These are phyloP conservation scores for Mortierella sp. DNA, from an alignment of 371 early-diverging fungal genomes.

Conservation along the genomic window DNA sequence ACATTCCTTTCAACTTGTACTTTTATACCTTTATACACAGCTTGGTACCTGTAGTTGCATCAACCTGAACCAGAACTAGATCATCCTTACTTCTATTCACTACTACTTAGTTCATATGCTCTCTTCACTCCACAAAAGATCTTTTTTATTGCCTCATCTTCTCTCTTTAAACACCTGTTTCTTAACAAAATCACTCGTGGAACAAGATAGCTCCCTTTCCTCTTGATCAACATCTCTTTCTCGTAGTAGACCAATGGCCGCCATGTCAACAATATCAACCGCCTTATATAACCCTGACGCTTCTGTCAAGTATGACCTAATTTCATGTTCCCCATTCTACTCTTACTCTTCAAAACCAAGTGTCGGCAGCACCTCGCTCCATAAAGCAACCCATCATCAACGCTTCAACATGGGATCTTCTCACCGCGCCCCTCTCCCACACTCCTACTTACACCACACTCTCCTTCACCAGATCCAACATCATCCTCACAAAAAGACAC, in stretches of 20 bases:
- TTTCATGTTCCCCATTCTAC: constrained; percentile 25
- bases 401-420: constrained; percentile 45
- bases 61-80: not conserved
- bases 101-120: constrained; percentile 6
- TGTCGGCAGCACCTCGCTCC: constrained; percentile 20
- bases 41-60: not conserved
- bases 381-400: constrained; percentile 32
- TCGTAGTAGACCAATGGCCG: constrained; percentile 20
- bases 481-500: constrained; percentile 40
- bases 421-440: constrained; percentile 21
- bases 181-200: constrained; percentile 4
- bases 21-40: constrained; percentile 2
- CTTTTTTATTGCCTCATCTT: constrained; percentile 11
- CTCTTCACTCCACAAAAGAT: constrained; percentile 6
- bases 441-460: constrained; percentile 24
- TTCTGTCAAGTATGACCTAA: constrained; percentile 44
- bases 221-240: not conserved
- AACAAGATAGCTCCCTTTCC: constrained; percentile 4
- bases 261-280: constrained; percentile 42
- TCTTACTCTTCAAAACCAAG: constrained; percentile 5
- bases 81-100: constrained; percentile 1
- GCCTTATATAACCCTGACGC: constrained; percentile 48
- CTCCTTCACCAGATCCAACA: constrained; percentile 38
- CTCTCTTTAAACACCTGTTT: constrained; percentile 46
- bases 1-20: not conserved